Percentiles rank a stretch among this genome's conserved stretches.
Conservation (phyloP, 2,329 filamentous ascomycete species). For the Fusarium tjaetaba region DNA sequence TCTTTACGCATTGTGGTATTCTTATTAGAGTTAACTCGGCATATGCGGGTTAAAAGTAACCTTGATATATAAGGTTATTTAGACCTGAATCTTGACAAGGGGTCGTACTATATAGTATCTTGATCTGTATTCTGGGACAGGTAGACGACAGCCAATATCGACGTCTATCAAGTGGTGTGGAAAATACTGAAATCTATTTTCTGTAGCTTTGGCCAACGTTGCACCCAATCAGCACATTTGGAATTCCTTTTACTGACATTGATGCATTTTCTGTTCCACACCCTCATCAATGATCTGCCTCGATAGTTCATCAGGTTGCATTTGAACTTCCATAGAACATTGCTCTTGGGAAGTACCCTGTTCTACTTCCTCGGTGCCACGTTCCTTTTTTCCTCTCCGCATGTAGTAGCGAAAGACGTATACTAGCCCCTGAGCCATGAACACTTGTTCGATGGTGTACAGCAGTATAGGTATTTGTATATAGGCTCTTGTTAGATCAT, state of each 20-base stretch:
- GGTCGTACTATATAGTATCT: background rate
- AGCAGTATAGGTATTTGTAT: slow-evolving; percentile 72
- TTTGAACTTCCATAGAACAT: background rate
- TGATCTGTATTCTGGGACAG: background rate
- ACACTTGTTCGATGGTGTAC: slow-evolving; percentile 67
- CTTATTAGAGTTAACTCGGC: background rate
- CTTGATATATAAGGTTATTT: background rate
- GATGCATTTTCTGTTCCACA: slow-evolving; percentile 1
- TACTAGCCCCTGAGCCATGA: slow-evolving; percentile 57
- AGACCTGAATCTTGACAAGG: background rate
- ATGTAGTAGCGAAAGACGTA: slow-evolving; percentile 60
- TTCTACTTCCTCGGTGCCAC: slow-evolving; percentile 33
- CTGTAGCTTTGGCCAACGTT: background rate
- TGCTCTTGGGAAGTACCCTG: background rate
- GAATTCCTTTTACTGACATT: background rate
- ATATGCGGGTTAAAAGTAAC: background rate
- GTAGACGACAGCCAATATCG: background rate
- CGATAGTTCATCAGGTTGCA: background rate
- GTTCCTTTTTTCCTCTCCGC: slow-evolving; percentile 37
- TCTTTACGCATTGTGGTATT: background rate
- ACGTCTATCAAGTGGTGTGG: background rate
- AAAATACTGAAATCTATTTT: background rate
- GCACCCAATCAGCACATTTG: background rate
- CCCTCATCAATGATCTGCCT: background rate
- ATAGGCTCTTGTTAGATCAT: slow-evolving; percentile 63